Conservation (phyloP, 1,284 basidiomycete genomes). For the Cystobasidium slooffiae region DNA sequence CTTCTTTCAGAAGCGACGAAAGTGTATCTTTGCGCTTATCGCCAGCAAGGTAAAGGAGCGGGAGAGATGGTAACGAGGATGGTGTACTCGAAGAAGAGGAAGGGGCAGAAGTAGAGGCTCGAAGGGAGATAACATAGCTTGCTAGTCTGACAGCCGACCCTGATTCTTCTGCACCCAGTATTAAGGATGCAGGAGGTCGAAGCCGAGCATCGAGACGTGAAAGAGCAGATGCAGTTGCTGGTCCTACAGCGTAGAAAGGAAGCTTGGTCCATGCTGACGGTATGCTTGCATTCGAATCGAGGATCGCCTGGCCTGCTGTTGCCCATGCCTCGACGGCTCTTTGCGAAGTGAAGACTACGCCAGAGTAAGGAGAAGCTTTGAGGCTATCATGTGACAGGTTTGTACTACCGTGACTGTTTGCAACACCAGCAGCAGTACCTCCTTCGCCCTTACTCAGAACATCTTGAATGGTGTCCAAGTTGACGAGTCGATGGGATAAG, state of each 20-base stretch:
- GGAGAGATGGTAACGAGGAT: not conserved
- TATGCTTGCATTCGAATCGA: not conserved
- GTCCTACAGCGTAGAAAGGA: conserved; percentile 76
- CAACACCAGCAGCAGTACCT: not conserved
- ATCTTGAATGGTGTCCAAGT: conserved; percentile 61
- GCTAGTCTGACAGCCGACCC: conserved; percentile 72
- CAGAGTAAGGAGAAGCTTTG: conserved; percentile 57
- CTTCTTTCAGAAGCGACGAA: conserved; percentile 62
- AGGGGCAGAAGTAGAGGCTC: no score
- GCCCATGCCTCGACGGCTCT: conserved; percentile 72
- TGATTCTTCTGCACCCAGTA: conserved; percentile 64
- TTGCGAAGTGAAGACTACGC: conserved; percentile 73
- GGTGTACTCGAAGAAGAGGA: not conserved
- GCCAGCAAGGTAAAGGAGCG: conserved; percentile 72
- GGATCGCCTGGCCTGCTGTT: conserved; percentile 50
- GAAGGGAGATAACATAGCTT: conserved; percentile 61
- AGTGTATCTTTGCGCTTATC: conserved; percentile 79
- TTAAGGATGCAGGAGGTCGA: conserved; percentile 58
- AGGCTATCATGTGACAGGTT: not conserved
- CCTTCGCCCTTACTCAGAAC: conserved; percentile 55
- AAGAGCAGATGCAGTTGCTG: conserved; percentile 64
- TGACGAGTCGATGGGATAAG: conserved; percentile 66
- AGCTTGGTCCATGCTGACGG: conserved; percentile 48
- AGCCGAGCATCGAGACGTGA: conserved; percentile 57
- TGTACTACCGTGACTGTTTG: conserved; percentile 55